Evolutionary conservation across 2,329 filamentous ascomycete genomes (phyloP).

Genomic region (Teratosphaeria zuluensis): DNA sequence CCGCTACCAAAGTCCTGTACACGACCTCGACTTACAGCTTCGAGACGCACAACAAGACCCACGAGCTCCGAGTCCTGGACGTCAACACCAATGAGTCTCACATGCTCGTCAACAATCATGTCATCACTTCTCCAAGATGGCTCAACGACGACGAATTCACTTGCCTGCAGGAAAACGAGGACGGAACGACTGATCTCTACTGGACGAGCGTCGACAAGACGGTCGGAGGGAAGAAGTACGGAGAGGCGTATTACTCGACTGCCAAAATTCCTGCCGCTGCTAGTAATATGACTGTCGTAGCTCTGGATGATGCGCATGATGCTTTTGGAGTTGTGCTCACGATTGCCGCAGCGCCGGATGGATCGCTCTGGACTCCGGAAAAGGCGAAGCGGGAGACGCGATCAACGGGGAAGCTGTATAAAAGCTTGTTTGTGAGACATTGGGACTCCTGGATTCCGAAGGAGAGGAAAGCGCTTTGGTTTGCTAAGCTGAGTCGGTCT

Average conservation of each 20-base stretch:
- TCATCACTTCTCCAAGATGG: conserved; percentile 66
- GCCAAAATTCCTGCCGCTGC: conserved; percentile 38
- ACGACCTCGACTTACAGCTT: conserved; percentile 73
- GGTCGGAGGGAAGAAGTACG: neutral
- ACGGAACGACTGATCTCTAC: conserved; percentile 28
- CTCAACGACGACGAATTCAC: conserved; percentile 55
- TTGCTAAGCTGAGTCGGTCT: conserved; percentile 32
- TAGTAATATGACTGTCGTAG: conserved; percentile 38
- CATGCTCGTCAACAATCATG: conserved; percentile 54
- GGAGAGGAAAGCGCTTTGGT: conserved; percentile 42
- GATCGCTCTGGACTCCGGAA: conserved; percentile 49
- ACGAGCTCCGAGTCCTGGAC: conserved; percentile 62
- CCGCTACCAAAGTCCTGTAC: conserved; percentile 56
- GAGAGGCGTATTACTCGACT: conserved; percentile 29
- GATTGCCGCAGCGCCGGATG: conserved; percentile 57
- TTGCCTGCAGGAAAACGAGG: conserved; percentile 39
- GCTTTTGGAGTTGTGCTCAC: conserved; percentile 38
- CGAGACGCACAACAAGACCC: conserved; percentile 57
- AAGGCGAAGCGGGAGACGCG: conserved; percentile 30
- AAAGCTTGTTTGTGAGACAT: conserved; percentile 43
- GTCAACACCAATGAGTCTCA: conserved; percentile 56
- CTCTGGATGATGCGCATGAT: conserved; percentile 22
- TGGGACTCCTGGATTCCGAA: conserved; percentile 43
- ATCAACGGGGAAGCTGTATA: conserved; percentile 40
- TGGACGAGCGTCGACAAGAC: conserved; percentile 11